phyloP scores from a whole-genome alignment of 2,329 filamentous ascomycete species.

The Aureobasidium zeae region DNA sequence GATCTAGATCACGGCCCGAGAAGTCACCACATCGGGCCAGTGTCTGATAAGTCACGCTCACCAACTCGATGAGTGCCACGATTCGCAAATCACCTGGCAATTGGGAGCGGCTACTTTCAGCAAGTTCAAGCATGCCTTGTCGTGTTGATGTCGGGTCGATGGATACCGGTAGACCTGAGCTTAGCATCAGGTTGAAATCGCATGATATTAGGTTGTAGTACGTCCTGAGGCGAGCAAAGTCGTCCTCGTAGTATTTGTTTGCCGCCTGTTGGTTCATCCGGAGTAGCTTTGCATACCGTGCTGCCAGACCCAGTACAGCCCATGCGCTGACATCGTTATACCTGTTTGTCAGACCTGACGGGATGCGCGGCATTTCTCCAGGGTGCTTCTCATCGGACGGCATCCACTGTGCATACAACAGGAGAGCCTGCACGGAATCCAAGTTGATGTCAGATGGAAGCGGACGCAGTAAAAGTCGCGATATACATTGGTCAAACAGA shows the following conservation, averaged over 20 bases:
- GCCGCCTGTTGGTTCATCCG: not conserved
- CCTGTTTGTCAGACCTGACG: not conserved
- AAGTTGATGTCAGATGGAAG: not conserved
- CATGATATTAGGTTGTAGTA: not conserved
- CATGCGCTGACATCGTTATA: slow-evolving; percentile 4
- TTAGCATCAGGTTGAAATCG: slow-evolving; percentile 6
- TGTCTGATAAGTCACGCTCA: not conserved
- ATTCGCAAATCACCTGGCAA: not conserved
- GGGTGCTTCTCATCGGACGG: not conserved
- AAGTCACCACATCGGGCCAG: not conserved
- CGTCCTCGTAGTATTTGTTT: not conserved
- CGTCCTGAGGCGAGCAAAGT: not conserved
- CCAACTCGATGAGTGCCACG: not conserved
- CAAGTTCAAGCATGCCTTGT: not conserved
- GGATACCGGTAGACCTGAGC: not conserved
- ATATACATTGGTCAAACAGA: not conserved
- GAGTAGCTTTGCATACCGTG: not conserved
- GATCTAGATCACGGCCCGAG: not conserved
- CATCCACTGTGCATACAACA: slow-evolving; percentile 9
- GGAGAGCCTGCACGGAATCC: not conserved
- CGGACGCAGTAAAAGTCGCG: not conserved
- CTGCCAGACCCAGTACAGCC: not conserved
- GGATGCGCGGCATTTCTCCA: not conserved
- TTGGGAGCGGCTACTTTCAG: not conserved
- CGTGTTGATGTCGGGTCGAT: not conserved